phyloP scores from a whole-genome alignment of 306 rosid species.

The Leucaena leucocephala region DNA sequence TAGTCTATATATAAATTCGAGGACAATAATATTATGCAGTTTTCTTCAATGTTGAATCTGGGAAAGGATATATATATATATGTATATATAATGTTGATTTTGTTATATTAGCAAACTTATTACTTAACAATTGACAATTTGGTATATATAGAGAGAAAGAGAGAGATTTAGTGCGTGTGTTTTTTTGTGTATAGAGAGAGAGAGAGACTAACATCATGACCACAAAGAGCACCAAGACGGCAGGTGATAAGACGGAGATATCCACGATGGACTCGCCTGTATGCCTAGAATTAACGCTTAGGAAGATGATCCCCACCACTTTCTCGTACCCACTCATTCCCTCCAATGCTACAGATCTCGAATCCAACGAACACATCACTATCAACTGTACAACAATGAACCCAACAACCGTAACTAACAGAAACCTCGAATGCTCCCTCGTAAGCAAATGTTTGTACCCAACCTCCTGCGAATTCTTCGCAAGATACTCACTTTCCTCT shows the following conservation, averaged over 20 bases:
- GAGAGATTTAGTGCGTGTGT: too few species aligned
- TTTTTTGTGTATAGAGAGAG: too few species aligned
- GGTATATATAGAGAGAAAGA: too few species aligned
- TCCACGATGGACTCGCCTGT: constrained; percentile 60
- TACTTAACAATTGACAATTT: too few species aligned
- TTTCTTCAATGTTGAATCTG: not conserved
- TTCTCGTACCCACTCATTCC: constrained; percentile 50
- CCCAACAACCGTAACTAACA: constrained; percentile 51
- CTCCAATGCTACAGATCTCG: constrained; percentile 48
- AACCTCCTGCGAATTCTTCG: constrained; percentile 36
- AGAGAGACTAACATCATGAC: constrained; percentile 65
- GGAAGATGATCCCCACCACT: constrained; percentile 47
- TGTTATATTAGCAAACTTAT: too few species aligned
- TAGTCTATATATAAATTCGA: not conserved
- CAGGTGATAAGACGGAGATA: constrained; percentile 46
- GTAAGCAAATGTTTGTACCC: constrained; percentile 55
- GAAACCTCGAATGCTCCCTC: constrained; percentile 29
- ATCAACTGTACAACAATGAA: constrained; percentile 47
- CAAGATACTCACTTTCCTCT: constrained; percentile 39
- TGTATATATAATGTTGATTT: too few species aligned
- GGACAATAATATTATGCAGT: not conserved
- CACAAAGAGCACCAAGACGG: constrained; percentile 58
- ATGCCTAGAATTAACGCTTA: constrained; percentile 61
- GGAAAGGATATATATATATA: too few species aligned
- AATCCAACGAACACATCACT: constrained; percentile 48